Evolutionary conservation across 2,329 filamentous ascomycete genomes (phyloP).

Genomic region (Fusarium xylarioides): DNA sequence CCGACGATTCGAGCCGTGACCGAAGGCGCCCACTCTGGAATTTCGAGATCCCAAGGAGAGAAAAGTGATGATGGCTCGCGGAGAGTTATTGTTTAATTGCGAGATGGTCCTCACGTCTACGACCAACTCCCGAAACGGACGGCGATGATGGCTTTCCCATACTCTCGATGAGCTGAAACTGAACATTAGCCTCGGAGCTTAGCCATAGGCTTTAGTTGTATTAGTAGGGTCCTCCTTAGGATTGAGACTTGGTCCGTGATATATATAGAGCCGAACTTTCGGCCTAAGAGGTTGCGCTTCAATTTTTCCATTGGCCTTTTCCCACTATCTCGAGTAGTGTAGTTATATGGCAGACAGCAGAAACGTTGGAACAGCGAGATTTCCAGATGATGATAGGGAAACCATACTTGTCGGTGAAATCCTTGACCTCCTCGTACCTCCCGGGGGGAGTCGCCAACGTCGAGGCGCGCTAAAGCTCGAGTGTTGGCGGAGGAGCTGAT

Average conservation of each 20-base stretch:
- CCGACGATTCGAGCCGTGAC: too few species aligned
- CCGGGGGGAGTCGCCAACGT: fast-evolving
- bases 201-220: too few species aligned
- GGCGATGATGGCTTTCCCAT: too few species aligned
- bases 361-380: background rate
- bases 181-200: too few species aligned
- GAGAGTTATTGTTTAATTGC: too few species aligned
- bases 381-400: background rate
- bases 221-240: too few species aligned
- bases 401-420: background rate
- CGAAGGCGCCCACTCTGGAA: too few species aligned
- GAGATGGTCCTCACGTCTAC: too few species aligned
- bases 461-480: background rate
- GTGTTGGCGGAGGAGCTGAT: background rate
- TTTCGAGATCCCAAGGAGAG: too few species aligned
- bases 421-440: background rate
- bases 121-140: too few species aligned
- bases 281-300: background rate
- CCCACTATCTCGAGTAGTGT: background rate
- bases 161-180: too few species aligned
- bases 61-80: too few species aligned
- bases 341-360: background rate
- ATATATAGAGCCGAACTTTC: background rate
- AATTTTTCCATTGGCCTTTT: background rate
- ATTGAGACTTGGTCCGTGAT: background rate